Evolutionary conservation across 345 rosid genomes (phyloP), one percentile per base, ranked within the genome.

Genomic region (Streptanthus diversifolius): DNA sequence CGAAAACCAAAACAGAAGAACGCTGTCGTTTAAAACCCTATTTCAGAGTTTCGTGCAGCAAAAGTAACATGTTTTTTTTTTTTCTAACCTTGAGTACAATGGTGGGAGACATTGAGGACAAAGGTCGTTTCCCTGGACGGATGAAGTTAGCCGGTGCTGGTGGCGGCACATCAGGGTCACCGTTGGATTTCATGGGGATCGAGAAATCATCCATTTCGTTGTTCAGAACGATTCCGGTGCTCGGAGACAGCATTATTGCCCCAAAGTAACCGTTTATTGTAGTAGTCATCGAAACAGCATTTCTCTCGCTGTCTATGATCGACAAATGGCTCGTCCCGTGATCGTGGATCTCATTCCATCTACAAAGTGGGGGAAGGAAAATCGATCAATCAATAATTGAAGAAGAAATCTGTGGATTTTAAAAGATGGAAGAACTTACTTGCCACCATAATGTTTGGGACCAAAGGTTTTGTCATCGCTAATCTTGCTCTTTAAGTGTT

Each of bases 191-290:
- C 17, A 3, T 25, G 0, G 89, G 87, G 30, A 80, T 79, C 11
- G 90, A 84, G 80, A 87, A 89, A 69, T 85, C 90, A 19, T 83
- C 88, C 95, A 89, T 89, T 72, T 89, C 84, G 21, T 89, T 86
- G 81, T 89, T 85, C 14, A 87, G 71, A 52, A 89, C 74, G 1
- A 87, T 83, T 15, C 95, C 91, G 0, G 91, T 85, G 39, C 81
- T 80, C 0, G 82, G 83, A 25, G 91, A 86, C 43, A 89, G 32
- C n/a, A 80, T 29, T 32, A 56, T 11, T 30, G 89, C 70, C 2
- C 95, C 91, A 72, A 88, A 88, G 76, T 76, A 85, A 41, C 52
- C n/a, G 36, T 86, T 89, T 40, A 86, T 79, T 2, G 95, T 86
- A 36, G 1, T 81, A 14, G 95, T 89, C 82, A 87, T 85, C 11